phyloP scores from a whole-genome alignment of 176 grass and related monocot genomes.

The Tuctoria greenei region DNA sequence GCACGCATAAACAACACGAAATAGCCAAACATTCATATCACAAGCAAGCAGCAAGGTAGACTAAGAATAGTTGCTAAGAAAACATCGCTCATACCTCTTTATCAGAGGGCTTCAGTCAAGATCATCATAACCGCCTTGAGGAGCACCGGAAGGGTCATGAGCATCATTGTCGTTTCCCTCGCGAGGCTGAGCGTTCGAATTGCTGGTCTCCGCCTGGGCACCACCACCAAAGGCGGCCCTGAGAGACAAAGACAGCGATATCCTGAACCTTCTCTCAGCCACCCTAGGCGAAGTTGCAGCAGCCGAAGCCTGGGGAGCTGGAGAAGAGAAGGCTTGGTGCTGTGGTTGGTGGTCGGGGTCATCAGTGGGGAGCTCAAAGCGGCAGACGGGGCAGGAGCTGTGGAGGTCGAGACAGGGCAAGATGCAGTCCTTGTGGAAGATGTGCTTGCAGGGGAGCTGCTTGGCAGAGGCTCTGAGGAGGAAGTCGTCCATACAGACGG shows the following conservation, averaged over 20 bases:
- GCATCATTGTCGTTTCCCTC: neutral
- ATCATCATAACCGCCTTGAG: constrained; percentile 59
- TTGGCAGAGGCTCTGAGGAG: constrained; percentile 55
- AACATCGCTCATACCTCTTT: constrained; percentile 2
- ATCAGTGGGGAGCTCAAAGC: constrained; percentile 77
- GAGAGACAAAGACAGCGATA: constrained; percentile 77
- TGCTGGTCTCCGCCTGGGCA: constrained; percentile 38
- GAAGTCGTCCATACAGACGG: constrained; percentile 93
- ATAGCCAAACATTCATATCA: neutral
- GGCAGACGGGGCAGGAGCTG: constrained; percentile 95
- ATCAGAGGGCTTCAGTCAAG: constrained; percentile 58
- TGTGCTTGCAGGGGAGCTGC: constrained; percentile 90
- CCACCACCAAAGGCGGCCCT: constrained; percentile 41
- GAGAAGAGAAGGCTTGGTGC: neutral
- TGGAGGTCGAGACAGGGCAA: constrained; percentile 93
- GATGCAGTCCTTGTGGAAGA: constrained; percentile 97
- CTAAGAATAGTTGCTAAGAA: neutral
- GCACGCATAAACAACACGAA: neutral
- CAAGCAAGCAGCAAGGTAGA: constrained; percentile 6
- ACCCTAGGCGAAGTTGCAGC: constrained; percentile 40
- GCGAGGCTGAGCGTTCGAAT: constrained; percentile 16
- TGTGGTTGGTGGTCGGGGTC: constrained; percentile 48
- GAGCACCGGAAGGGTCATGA: constrained; percentile 13
- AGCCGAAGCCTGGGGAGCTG: neutral
- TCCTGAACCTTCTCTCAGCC: constrained; percentile 86